Evolutionary conservation across 1,284 basidiomycete genomes (phyloP).

Genomic region (Ceratorhiza oryzae-sativae): DNA sequence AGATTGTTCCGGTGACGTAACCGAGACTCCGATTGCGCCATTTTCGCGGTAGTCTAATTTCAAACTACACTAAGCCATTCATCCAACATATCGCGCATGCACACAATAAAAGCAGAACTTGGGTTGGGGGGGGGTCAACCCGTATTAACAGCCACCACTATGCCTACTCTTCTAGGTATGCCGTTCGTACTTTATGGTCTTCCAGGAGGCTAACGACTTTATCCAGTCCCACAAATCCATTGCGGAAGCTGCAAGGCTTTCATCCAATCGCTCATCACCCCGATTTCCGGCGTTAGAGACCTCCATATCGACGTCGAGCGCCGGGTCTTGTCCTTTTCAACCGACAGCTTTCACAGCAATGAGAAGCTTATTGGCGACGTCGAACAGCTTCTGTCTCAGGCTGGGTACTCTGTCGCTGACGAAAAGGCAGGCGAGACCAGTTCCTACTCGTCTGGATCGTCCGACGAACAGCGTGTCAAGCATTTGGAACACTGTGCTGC

Average conservation of each 20-base stretch:
- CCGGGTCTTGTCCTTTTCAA: slow-evolving; percentile 17
- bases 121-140: neutral
- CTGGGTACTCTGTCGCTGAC: slow-evolving; percentile 22
- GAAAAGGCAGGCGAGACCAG: slow-evolving; percentile 19
- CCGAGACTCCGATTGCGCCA: slow-evolving; percentile 29
- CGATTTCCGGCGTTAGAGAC: slow-evolving; percentile 16
- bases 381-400: slow-evolving; percentile 15
- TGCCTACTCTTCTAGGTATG: slow-evolving; percentile 24
- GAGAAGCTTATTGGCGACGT: slow-evolving; percentile 31
- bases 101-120: neutral
- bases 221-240: slow-evolving; percentile 26
- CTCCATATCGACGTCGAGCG: slow-evolving; percentile 24
- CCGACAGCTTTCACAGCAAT: neutral
- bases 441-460: neutral
- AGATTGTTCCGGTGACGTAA: slow-evolving; percentile 8
- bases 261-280: slow-evolving; percentile 18
- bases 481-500: slow-evolving; percentile 37
- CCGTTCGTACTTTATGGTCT: neutral
- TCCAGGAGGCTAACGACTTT: neutral
- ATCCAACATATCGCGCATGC: slow-evolving; percentile 19
- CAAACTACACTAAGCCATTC: neutral
- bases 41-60: slow-evolving; percentile 19
- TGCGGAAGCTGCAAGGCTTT: slow-evolving; percentile 35
- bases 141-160: slow-evolving; percentile 3
- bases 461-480: neutral